Conservation (phyloP, 2,329 filamentous ascomycete species). For the Alternaria gaisen region DNA sequence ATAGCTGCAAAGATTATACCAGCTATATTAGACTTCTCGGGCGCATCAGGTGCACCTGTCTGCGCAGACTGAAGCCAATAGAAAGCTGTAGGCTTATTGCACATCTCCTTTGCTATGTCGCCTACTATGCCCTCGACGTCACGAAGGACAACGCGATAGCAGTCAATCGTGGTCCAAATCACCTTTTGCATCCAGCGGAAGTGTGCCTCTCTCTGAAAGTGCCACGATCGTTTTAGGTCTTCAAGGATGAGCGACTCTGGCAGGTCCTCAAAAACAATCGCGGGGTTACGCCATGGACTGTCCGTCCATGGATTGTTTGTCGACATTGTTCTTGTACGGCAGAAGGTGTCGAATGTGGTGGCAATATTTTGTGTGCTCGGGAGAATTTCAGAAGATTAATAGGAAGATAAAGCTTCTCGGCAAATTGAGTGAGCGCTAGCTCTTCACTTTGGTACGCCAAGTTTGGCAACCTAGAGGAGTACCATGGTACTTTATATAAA, state of each 20-base stretch:
- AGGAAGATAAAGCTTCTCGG: conserved; percentile 8
- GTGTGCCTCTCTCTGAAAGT: conserved; percentile 22
- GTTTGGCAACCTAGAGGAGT: conserved; percentile 13
- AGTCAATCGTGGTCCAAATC: conserved; percentile 10
- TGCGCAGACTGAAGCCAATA: conserved; percentile 23
- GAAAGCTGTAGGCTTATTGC: conserved; percentile 23
- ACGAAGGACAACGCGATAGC: conserved; percentile 13
- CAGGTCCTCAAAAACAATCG: conserved; percentile 11
- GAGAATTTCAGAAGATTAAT: conserved; percentile 12
- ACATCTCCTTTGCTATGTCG: conserved; percentile 18
- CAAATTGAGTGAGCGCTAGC: conserved; percentile 8
- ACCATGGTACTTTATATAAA: conserved; percentile 3
- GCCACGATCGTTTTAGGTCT: conserved; percentile 20
- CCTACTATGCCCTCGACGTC: conserved; percentile 17
- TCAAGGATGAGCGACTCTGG: conserved; percentile 17
- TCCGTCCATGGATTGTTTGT: conserved; percentile 10
- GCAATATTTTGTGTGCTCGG: conserved; percentile 10
- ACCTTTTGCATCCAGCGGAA: conserved; percentile 19
- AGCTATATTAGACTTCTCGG: conserved; percentile 12
- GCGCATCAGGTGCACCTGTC: conserved; percentile 5
- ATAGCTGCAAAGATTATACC: conserved; percentile 20
- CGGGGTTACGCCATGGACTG: conserved; percentile 20
- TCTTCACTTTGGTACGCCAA: conserved; percentile 15
- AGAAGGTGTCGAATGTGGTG: conserved; percentile 7
- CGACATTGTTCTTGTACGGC: background rate